phyloP scores from a whole-genome alignment of 306 rosid genomes.

The Lagenaria siceraria region DNA sequence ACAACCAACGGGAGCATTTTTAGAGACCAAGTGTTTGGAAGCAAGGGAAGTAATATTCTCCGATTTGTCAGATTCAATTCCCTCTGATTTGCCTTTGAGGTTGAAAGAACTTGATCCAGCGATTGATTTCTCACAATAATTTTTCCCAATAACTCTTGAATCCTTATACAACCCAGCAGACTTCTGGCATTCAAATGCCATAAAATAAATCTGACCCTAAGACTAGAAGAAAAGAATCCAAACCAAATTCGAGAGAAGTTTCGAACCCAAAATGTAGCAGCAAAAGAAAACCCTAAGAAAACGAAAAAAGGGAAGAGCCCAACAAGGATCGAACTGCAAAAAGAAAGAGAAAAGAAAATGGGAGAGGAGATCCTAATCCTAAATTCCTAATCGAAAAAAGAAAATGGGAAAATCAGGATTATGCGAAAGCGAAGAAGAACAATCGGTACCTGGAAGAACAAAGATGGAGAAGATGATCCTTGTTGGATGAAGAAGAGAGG shows the following conservation, averaged over 20 bases:
- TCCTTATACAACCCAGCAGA: slow-evolving; percentile 39
- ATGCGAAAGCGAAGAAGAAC: background rate
- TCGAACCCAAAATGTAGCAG: background rate
- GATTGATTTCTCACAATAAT: slow-evolving; percentile 21
- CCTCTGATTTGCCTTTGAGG: slow-evolving; percentile 14
- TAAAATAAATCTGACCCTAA: slow-evolving; percentile 35
- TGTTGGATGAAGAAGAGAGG: background rate
- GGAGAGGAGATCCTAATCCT: background rate
- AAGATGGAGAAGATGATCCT: slow-evolving; percentile 5
- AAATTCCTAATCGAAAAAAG: background rate
- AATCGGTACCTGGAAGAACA: background rate
- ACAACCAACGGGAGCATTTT: slow-evolving; percentile 24
- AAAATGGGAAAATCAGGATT: background rate
- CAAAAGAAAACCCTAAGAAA: background rate
- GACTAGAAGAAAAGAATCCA: background rate
- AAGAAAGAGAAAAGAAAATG: background rate
- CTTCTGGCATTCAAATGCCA: slow-evolving; percentile 81
- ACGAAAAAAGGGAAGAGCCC: background rate
- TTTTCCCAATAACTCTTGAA: slow-evolving; percentile 18
- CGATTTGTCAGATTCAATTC: slow-evolving; percentile 19
- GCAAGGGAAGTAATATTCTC: slow-evolving; percentile 13
- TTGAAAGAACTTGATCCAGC: slow-evolving; percentile 21
- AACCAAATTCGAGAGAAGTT: background rate
- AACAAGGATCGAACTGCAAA: slow-evolving; percentile 1
- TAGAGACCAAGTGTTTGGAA: slow-evolving; percentile 17